Percentiles rank a stretch among this genome's conserved stretches.
Evolutionary conservation across 106 monocot species (phyloP).

Genomic region (Chionographis japonica): DNA sequence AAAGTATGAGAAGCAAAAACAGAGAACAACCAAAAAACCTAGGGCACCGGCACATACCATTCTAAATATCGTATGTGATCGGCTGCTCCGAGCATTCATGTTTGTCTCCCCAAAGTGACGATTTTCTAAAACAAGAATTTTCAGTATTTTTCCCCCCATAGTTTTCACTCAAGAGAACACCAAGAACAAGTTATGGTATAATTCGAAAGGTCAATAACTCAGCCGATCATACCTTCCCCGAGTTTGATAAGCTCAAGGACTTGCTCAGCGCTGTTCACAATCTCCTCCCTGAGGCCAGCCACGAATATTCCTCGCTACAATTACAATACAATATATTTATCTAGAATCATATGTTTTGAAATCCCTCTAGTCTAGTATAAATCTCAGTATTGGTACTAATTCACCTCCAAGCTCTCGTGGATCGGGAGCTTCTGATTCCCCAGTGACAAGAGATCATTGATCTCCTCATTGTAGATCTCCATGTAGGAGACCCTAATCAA

Average conservation of each 20-base stretch:
- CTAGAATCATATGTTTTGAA: background rate
- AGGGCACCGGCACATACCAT: constrained; percentile 52
- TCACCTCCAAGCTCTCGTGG: constrained; percentile 92
- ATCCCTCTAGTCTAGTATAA: background rate
- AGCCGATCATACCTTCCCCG: constrained; percentile 60
- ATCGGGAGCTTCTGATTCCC: constrained; percentile 79
- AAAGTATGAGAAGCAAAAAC: background rate
- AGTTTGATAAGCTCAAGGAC: constrained; percentile 77
- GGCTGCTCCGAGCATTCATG: constrained; percentile 86
- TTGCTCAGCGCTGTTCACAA: constrained; percentile 83
- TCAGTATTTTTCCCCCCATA: background rate
- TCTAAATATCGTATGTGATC: constrained; percentile 96
- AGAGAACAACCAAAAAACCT: background rate
- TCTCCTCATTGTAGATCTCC: constrained; percentile 99
- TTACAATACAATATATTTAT: background rate
- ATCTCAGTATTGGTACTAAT: background rate
- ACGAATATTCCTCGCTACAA: constrained; percentile 80
- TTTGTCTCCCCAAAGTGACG: constrained; percentile 96
- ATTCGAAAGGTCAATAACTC: background rate
- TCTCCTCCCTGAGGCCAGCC: constrained; percentile 82
- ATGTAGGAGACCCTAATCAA: constrained; percentile 94
- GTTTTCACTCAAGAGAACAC: background rate
- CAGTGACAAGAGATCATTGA: constrained; percentile 74
- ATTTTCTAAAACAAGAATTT: constrained; percentile 48
- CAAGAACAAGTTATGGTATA: background rate